phyloP scores from a whole-genome alignment of 257 asterid genomes.

The Solanum microdontum region DNA sequence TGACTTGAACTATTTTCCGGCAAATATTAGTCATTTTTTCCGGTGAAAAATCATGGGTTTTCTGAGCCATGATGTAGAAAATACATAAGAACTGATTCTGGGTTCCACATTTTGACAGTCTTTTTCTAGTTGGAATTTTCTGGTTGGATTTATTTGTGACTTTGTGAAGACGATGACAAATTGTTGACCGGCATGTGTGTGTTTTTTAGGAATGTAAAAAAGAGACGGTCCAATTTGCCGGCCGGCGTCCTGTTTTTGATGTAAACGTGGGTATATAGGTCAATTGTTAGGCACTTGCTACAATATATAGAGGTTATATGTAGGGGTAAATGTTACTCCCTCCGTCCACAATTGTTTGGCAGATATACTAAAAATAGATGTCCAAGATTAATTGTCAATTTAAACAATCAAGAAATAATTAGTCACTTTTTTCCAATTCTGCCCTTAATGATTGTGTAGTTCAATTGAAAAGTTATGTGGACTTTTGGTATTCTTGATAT shows the following conservation, averaged over 20 bases:
- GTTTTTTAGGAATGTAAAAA: not conserved
- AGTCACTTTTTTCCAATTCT: too few relatives aligned
- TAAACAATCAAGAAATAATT: too few relatives aligned
- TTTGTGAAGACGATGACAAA: not conserved
- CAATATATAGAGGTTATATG: not conserved
- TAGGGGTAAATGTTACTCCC: not conserved
- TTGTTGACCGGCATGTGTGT: slow-evolving; percentile 10
- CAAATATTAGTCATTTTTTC: slow-evolving; percentile 53
- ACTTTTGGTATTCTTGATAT: too few relatives aligned
- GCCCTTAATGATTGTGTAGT: too few relatives aligned
- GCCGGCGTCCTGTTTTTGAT: slow-evolving; percentile 18
- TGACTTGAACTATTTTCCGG: slow-evolving; percentile 52
- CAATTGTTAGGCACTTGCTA: not conserved
- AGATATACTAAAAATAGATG: too few relatives aligned
- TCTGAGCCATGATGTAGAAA: slow-evolving; percentile 14
- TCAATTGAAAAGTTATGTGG: too few relatives aligned
- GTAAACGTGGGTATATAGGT: slow-evolving; percentile 5
- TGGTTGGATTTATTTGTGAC: not conserved
- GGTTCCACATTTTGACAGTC: slow-evolving; percentile 1
- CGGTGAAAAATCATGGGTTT: slow-evolving; percentile 19
- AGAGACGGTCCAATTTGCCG: slow-evolving; percentile 36
- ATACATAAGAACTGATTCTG: not conserved
- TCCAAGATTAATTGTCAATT: too few relatives aligned
- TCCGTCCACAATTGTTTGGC: too few relatives aligned
- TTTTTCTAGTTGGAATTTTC: not conserved